Evolutionary conservation across 208 protist genomes (phyloP), one percentile per base, ranked within the genome.

Genomic region (Crithidia mellificae): DNA sequence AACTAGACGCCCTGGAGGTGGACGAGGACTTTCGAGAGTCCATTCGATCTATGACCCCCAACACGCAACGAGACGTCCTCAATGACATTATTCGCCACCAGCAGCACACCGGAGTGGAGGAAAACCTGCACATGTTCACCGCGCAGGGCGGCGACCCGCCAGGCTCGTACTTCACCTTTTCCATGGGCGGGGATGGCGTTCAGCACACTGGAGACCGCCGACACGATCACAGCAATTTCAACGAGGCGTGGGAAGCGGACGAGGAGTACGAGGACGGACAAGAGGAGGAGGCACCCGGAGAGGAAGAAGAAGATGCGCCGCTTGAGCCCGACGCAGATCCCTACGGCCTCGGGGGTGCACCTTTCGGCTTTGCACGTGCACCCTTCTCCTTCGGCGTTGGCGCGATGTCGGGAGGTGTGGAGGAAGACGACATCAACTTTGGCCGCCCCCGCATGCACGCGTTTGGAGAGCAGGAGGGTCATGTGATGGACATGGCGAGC

Each of bases 51-150:
- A 90, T 94, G 88, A 80, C 84, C 1, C 85, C 88, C 19, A 80
- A 82, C 55, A 88, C 88, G 14, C 85, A 72, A 17, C 74, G 66
- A 1, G 88, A 94, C 9, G 74, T 94, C 14, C 53, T 94, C 24
- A 90, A 90, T 41, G 88, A 94, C 69, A 91, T 94, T 55, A 76
- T 90, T 24, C 83, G 85, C 8, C 73, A 61, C 44, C 73, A 81
- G 46, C 69, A 81, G 44, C 34, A 74, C 51, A 47, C 12, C 5
- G 38, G 50, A 44, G 47, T 56, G 8, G 41, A 65, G 39, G 53
- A 68, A 51, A 38, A 22, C 12, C 4, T 74, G 47, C 63, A 57
- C 14, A 20, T 15, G 19, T 58, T 69, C 19, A 22, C 43, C 34
- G 22, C 34, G 34, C 46, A 8, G 22, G 43, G 41, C 22, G 41